Base-by-base conservation (phyloP, 2,329 filamentous ascomycete genomes). In the Ciborinia camelliae region DNA sequence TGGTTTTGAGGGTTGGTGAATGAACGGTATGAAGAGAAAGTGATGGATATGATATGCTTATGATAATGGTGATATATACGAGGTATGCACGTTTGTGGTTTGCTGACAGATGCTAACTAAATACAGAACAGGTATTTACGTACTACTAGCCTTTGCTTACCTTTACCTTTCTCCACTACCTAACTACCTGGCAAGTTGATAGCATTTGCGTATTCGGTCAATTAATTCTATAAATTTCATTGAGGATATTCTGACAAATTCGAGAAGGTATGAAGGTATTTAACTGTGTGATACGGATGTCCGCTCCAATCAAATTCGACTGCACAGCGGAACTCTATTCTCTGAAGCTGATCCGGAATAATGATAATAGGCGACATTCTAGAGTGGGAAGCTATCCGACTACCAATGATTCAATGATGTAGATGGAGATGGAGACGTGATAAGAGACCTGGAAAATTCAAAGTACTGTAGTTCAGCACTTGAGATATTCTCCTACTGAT, bases 111-210 rank as follows among this genome's bases (percentile, higher is more conserved):
- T 26, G 15, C n/a, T 35, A 37, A 39, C 51, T 39, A 54, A 39
- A 54, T 54, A 37, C 39, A 54, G 51, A 54, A 54, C 51, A 39
- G 51, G 14, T 37, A 54, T 35, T 53, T 53, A n/a, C n/a, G n/a
- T n/a, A n/a, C n/a, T n/a, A n/a, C n/a, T n/a, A n/a, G n/a, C n/a
- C n/a, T n/a, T n/a, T n/a, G n/a, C n/a, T n/a, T n/a, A n/a, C n/a
- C n/a, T n/a, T n/a, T n/a, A n/a, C n/a, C n/a, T n/a, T n/a, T n/a
- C n/a, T n/a, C n/a, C n/a, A n/a, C n/a, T n/a, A n/a, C n/a, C n/a
- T n/a, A n/a, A n/a, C n/a, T n/a, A n/a, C n/a, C n/a, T n/a, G n/a
- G n/a, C n/a, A n/a, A n/a, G n/a, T n/a, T n/a, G n/a, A n/a, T n/a
- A n/a, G n/a, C n/a, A n/a, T n/a, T n/a, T n/a, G n/a, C n/a, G n/a